Conservation (phyloP, 176 grass and related monocot species). For the Oryza glumipatula region DNA sequence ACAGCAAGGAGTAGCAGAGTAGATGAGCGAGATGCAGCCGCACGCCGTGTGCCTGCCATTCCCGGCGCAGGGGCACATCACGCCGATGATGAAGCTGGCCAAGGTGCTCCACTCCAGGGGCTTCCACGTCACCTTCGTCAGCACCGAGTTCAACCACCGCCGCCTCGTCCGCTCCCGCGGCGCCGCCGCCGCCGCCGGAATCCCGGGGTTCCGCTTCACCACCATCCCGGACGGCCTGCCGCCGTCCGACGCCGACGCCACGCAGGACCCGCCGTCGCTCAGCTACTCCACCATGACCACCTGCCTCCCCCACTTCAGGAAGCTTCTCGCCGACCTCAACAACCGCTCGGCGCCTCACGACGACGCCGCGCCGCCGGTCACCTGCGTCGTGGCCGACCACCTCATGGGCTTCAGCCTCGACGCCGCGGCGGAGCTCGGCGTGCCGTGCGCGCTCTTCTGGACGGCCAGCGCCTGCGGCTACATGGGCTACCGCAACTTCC, state of each 20-base stretch:
- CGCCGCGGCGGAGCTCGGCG: conserved; percentile 30
- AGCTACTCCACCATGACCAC: conserved; percentile 18
- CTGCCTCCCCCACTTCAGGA: conserved; percentile 28
- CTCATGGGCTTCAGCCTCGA: conserved; percentile 52
- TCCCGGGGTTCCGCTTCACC: conserved; percentile 26
- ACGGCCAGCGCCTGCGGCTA: conserved; percentile 49
- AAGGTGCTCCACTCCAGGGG: not conserved
- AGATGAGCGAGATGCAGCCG: no score
- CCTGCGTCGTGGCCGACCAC: conserved; percentile 44
- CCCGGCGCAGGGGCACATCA: no score
- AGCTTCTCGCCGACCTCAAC: conserved; percentile 1
- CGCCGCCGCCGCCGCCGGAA: not conserved
- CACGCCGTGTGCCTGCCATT: no score
- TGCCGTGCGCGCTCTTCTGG: conserved; percentile 51
- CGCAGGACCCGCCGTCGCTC: conserved; percentile 13
- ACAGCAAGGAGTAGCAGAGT: no score
- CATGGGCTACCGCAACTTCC: conserved; percentile 56
- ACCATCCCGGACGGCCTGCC: conserved; percentile 43
- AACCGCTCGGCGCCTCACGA: not conserved
- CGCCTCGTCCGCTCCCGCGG: conserved; percentile 1
- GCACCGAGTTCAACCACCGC: conserved; percentile 61
- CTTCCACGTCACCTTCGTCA: conserved; percentile 66
- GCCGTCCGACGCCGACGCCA: conserved; percentile 10
- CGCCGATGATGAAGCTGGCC: no score
- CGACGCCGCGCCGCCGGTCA: conserved; percentile 2